These are phyloP conservation scores for Rhexocercosporidium sp. DNA, from an alignment of 2,329 filamentous ascomycete genomes.

Conservation along the genomic window DNA sequence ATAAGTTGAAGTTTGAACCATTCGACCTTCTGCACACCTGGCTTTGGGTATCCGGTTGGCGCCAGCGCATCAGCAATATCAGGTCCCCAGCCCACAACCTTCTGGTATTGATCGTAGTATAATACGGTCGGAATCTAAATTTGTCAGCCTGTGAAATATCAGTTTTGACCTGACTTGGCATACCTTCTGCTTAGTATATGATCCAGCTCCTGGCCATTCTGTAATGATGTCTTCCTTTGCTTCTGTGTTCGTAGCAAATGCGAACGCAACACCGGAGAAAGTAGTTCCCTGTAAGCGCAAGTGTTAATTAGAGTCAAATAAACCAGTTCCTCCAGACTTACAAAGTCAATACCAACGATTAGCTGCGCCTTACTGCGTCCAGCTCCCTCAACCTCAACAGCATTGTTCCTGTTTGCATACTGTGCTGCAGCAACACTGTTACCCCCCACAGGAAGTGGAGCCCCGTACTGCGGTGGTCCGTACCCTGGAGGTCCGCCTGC, in stretches of 20 bases:
- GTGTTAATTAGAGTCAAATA: constrained; percentile 20
- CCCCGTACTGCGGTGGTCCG: constrained; percentile 41
- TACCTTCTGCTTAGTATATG: constrained; percentile 98
- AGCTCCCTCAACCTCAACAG: constrained; percentile 82
- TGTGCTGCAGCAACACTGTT: constrained; percentile 36
- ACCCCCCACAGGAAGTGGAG: constrained; percentile 31
- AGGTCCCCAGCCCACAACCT: constrained; percentile 98
- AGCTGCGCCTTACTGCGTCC: constrained; percentile 93
- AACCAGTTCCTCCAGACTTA: constrained; percentile 53
- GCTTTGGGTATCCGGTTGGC: constrained; percentile 96
- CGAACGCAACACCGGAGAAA: constrained; percentile 96
- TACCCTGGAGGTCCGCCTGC: constrained; percentile 42
- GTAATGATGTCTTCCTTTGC: constrained; percentile 99
- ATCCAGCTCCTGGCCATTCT: constrained; percentile 97
- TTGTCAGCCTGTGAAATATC: constrained; percentile 29
- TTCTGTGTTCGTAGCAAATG: constrained; percentile 92
- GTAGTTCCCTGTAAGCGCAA: constrained; percentile 76
- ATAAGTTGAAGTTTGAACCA: constrained; percentile 99
- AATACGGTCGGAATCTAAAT: constrained; percentile 94
- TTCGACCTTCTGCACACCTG: constrained; percentile 97
- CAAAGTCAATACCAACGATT: constrained; percentile 99
- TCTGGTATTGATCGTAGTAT: constrained; percentile 99
- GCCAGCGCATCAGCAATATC: constrained; percentile 97
- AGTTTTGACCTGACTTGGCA: not conserved
- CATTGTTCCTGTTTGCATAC: constrained; percentile 47